Evolutionary conservation across 2,329 filamentous ascomycete species (phyloP).

Genomic region (Colletotrichum spaethianum): DNA sequence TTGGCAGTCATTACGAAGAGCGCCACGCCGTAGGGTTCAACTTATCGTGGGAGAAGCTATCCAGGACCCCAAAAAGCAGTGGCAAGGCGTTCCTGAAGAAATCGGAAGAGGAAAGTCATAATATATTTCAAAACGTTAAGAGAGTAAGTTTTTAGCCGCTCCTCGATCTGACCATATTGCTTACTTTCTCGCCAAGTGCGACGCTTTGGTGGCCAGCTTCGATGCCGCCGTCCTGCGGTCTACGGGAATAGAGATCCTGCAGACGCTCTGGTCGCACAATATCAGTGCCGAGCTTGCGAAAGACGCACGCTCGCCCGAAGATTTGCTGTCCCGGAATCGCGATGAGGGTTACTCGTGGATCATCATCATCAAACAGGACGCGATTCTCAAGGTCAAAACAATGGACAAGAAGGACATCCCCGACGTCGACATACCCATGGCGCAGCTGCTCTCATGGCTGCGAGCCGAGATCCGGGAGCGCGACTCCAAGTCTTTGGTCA

Average conservation of each 20-base stretch:
- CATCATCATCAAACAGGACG: slow-evolving; percentile 86
- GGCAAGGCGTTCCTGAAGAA: slow-evolving; percentile 78
- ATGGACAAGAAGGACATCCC: slow-evolving; percentile 81
- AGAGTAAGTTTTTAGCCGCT: slow-evolving; percentile 1
- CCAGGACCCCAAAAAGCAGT: slow-evolving; percentile 71
- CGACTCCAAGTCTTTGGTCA: slow-evolving; percentile 71
- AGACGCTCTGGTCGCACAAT: slow-evolving; percentile 84
- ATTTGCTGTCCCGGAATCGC: slow-evolving; percentile 81
- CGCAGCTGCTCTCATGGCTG: slow-evolving; percentile 84
- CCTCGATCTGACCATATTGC: neutral
- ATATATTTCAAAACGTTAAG: slow-evolving; percentile 64
- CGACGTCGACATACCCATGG: slow-evolving; percentile 81
- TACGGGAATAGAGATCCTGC: slow-evolving; percentile 82
- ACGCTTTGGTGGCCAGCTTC: slow-evolving; percentile 91
- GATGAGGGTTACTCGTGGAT: slow-evolving; percentile 89
- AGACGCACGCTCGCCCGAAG: slow-evolving; percentile 84
- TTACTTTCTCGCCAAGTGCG: slow-evolving; percentile 69
- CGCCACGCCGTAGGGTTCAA: slow-evolving; percentile 94
- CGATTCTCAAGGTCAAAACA: slow-evolving; percentile 83
- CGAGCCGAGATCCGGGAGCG: slow-evolving; percentile 86
- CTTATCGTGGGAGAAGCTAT: slow-evolving; percentile 87
- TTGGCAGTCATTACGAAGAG: slow-evolving; percentile 72
- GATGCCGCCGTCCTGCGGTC: slow-evolving; percentile 83
- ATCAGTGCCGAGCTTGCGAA: slow-evolving; percentile 91
- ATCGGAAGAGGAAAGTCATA: slow-evolving; percentile 72